Evolutionary conservation across 2,329 filamentous ascomycete species (phyloP).

Genomic region (Paecilomyces formosus): DNA sequence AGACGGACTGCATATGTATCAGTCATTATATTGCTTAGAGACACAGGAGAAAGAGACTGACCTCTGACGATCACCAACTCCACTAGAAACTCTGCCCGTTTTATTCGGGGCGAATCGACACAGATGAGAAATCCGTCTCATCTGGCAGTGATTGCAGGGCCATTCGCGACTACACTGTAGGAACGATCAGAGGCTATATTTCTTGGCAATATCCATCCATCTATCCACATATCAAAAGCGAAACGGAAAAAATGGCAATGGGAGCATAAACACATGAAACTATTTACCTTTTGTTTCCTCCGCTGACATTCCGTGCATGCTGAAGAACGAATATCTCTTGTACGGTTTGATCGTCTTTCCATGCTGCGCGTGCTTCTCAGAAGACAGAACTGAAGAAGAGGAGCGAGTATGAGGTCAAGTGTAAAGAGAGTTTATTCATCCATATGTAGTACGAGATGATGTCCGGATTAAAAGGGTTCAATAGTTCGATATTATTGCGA

Average conservation of each 20-base stretch:
- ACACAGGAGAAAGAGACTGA: background rate
- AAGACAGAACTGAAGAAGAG: background rate
- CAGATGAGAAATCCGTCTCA: constrained; percentile 41
- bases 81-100: constrained; percentile 4
- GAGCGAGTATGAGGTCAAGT: background rate
- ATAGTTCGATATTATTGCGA: background rate
- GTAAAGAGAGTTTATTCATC: background rate
- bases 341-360: background rate
- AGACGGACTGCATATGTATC: background rate
- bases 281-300: constrained; percentile 42
- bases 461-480: background rate
- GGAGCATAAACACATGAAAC: background rate
- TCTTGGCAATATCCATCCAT: background rate
- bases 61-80: constrained; percentile 6
- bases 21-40: background rate
- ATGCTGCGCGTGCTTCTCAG: background rate
- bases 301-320: constrained; percentile 44
- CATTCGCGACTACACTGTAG: constrained; percentile 43
- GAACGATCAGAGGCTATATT: constrained; percentile 5
- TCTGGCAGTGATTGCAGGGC: constrained; percentile 45
- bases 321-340: constrained; percentile 10
- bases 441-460: background rate
- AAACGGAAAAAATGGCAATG: background rate
- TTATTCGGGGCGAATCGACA: constrained; percentile 39
- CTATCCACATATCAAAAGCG: constrained; percentile 2